Evolutionary conservation across 805 yeast species (phyloP), one percentile per base, ranked within the genome.

Genomic region (Grigorovia jiainica): DNA sequence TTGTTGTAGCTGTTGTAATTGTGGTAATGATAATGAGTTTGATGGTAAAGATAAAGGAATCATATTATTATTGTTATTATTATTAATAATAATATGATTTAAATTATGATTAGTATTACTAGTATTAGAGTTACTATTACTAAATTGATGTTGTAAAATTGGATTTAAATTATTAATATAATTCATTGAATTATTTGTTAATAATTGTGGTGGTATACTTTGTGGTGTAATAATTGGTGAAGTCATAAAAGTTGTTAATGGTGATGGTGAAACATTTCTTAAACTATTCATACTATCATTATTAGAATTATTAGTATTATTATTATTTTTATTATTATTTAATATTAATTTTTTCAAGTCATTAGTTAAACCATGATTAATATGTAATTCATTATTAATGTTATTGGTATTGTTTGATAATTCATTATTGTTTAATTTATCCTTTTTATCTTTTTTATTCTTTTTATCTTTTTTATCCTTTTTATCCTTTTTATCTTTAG

Each of bases 221-320:
- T 39, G 38, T 16, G 51, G 51, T 7, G 50, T 47, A 16, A 30
- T 48, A 4, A 50, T 41, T 19, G 53, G 53, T 19, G 51, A 46
- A 9, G 47, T 39, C 31, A 45, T 32, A 39, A 42, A 43, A 1
- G 47, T 45, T 10, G 44, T 27, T 3, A 45, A 31, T 18, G 50
- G 47, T 10, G 50, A 42, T 4, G 39, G 33, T 11, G 42, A 27
- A 13, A 27, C 31, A 13, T 27, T 27, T 27, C 21, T 10, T 7
- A 18, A 6, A 6, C 6, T 21, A 21, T 8, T 21, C 2, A 20
- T 27, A 23, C 38, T 25, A 16, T 29, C 27, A n/a, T 29, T 19
- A 8, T 7, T 24, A 8, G 10, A 7, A 23, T 16, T 29, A 19
- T 15, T 24, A 9, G 7, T 18, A 13, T 11, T 19, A 19, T 17